Base-by-base conservation (phyloP, 345 rosid genomes). In the Moringa oleifera region DNA sequence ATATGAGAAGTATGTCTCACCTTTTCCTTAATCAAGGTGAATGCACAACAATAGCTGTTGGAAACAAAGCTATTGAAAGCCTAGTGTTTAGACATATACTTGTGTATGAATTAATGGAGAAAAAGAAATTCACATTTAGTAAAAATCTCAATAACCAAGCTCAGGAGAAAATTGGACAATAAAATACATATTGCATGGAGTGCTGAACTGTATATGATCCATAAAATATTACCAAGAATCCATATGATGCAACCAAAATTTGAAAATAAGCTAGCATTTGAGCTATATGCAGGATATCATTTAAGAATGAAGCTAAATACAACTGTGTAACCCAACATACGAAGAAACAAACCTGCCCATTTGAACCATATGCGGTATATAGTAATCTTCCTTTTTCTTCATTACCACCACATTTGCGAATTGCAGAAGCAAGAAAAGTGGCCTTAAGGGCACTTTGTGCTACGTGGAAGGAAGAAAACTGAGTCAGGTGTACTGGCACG, bases 321-420 rank as follows among this genome's bases (percentile, higher is more conserved):
- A 55, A 50, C 47, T 9, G 37, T 28, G 55, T 19, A 53, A 51
- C 21, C 46, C 59, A 58, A 51, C 13, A 68, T 28, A 20, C 11
- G 20, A 31, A 52, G 62, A 62, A 64, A 64, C 58, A 55, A 66
- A 89, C 98, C 95, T 92, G 98, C 18, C 98, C 94, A 51, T 25
- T 73, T 52, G 98, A 93, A 61, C 98, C 98, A 56, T 87, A 87
- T 21, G 96, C 98, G 21, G 80, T 59, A 59, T 93, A 93, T 22
- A 93, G 68, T 74, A 77, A 65, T 12, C 23, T 36, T 28, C 98
- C 97, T 68, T 87, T 93, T 73, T 88, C 94, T 75, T 83, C 94
- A 57, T 93, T 93, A 53, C 98, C 97, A 69, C 97, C 98, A 66
- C 97, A 87, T 68, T 90, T 88, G 20, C 90, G 83, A 65, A 90